Evolutionary conservation across 129 eudicot genomes (phyloP), one percentile per base, ranked within the genome.

Genomic region (Logfia minima): DNA sequence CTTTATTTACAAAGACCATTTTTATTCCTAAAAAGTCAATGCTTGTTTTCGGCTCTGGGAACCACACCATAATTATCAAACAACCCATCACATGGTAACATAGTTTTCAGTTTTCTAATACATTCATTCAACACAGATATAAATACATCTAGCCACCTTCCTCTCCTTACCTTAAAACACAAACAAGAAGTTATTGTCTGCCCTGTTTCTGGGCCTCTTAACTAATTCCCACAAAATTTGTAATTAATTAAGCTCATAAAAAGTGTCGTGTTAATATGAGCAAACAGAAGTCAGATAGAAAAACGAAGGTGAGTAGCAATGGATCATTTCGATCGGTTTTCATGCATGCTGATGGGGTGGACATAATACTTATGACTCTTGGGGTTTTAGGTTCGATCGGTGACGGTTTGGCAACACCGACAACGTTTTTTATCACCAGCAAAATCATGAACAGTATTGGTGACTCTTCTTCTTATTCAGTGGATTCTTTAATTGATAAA

Each of bases 361-460:
- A 93, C 75, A 14, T 60, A 71, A 34, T 84, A 28, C 68, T 93
- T 75, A 93, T 91, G 98, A 62, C 75, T 3, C 63, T 93, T 7
- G 98, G 98, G 16, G 55, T 93, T 17, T 28, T 93, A 7, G 98
- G 97, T 2, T 79, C 97, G 18, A 43, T 91, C 16, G 93, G 97
- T 6, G 98, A 93, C 14, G 98, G 98, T 3, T 16, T 87, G 56
- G 75, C 98, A 32, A 81, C 85, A 84, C 98, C 98, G 2, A 82
- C 80, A 26, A 89, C 80, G 85, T 72, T 93, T 22, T 71, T 86
- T 4, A 77, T 91, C 45, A 81, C 93, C 16, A 89, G 98, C 84
- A 87, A 85, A 74, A 82, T 93, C 52, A 89, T 93, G 97, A 93
- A 93, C 74, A 84, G 78, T 77, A 77, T 93, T 65, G 98, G 98